phyloP scores from a whole-genome alignment of 805 yeast genomes.

The Candida corydali region DNA sequence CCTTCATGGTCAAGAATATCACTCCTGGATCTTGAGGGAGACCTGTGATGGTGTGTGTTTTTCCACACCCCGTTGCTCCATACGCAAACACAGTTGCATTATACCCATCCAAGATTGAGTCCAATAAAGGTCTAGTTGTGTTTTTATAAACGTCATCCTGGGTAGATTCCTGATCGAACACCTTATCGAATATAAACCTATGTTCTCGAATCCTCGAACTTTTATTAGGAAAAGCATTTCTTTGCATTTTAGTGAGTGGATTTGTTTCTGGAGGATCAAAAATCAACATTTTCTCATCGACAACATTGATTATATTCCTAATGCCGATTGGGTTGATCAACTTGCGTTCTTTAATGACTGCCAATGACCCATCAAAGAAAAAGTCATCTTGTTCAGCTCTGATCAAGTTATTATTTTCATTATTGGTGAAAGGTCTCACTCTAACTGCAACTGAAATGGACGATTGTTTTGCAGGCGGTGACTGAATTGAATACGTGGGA shows the following conservation, averaged over 20 bases:
- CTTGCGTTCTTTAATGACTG: conserved; percentile 11
- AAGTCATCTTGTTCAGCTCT: conserved; percentile 32
- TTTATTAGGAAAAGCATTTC: conserved; percentile 35
- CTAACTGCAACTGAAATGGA: conserved; percentile 76
- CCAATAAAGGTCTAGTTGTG: conserved; percentile 71
- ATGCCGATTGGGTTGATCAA: conserved; percentile 45
- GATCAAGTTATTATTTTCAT: conserved; percentile 50
- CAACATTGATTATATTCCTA: conserved; percentile 70
- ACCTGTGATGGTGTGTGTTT: conserved; percentile 87
- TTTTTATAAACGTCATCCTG: conserved; percentile 65
- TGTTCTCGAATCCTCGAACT: conserved; percentile 61
- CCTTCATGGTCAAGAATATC: conserved; percentile 73
- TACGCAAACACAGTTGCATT: conserved; percentile 93
- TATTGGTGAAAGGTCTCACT: conserved; percentile 73
- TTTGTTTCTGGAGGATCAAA: conserved; percentile 80
- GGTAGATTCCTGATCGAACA: conserved; percentile 62
- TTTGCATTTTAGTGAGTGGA: conserved; percentile 52
- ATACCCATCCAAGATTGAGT: conserved; percentile 74
- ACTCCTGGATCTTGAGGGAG: conserved; percentile 71
- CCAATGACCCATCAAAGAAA: conserved; percentile 51
- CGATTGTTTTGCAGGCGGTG: conserved; percentile 52
- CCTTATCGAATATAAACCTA: conserved; percentile 74
- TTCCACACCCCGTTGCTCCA: conserved; percentile 99
- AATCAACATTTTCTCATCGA: conserved; percentile 79
- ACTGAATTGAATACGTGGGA: conserved; percentile 1